Evolutionary conservation across 2,329 filamentous ascomycete genomes (phyloP), one percentile per base, ranked within the genome.

Genomic region (Aspergillus amoenus): DNA sequence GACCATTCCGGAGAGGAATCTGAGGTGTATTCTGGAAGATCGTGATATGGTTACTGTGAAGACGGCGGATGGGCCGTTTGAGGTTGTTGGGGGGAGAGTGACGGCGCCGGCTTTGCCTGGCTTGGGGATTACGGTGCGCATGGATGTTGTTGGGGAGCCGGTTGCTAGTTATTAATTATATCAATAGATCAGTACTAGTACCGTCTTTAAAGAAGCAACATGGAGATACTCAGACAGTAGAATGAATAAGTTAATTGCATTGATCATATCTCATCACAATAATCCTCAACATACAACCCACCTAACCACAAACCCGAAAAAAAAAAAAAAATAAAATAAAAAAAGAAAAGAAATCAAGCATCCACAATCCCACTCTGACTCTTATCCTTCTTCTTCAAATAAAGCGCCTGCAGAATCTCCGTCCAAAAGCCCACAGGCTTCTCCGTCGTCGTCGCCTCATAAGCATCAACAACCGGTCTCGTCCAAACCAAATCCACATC

Each of bases 21-120:
- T 67, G 22, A 48, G 63, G 17, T 60, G 55, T 41, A 12, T 58
- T 12, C 32, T 60, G 9, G 50, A 60, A 30, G 37, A 4, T 24
- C 58, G 64, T 7, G 61, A 66, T 21, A 66, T 67, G 63, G 50
- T 63, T 13, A 58, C 57, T 7, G n/a, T 61, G 2, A 65, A 63
- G 52, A 66, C 64, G 3, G 63, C 65, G 3, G 60, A 63, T 60
- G 62, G 56, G n/a, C 49, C 37, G 7, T 61, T 63, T 56, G 54
- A 59, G n/a, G 41, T 59, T 12, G 32, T 46, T 3, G 45, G 59
- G 15, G 61, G 59, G 3, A 18, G 30, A 5, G 41, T 58, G 15
- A 43, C 18, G 2, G 61, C 61, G 21, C 61, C 61, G 8, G 46
- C 3, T 15, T 17, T 44, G 9, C 61, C 61, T 5, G 61, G 58